Percentiles rank a stretch among this genome's conserved stretches.
These are phyloP conservation scores for Quercus gilva DNA, from an alignment of 306 rosid genomes.

Conservation along the genomic window DNA sequence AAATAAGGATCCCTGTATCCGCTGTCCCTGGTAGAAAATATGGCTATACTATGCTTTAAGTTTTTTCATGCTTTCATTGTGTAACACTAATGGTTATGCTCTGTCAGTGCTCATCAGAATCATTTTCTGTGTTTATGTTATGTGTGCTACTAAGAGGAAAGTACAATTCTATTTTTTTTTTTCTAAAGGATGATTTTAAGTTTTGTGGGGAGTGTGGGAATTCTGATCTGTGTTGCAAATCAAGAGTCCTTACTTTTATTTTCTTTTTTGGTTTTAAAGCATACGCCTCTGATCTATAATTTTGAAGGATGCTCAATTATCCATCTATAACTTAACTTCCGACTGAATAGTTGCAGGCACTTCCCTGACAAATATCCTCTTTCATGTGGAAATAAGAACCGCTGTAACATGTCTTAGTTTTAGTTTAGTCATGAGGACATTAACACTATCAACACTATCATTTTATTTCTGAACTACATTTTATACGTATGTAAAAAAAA, in stretches of 20 bases:
- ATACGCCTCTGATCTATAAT: background rate
- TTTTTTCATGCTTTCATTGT: background rate
- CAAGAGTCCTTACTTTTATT: background rate
- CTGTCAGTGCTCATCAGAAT: background rate
- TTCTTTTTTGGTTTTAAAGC: background rate
- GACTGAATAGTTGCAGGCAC: background rate
- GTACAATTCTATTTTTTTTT: background rate
- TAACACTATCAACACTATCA: too few species aligned
- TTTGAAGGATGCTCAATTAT: background rate
- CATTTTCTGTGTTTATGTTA: too few species aligned
- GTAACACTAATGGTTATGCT: background rate
- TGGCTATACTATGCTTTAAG: background rate
- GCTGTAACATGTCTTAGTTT: background rate
- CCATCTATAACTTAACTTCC: too few species aligned
- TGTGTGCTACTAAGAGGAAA: too few species aligned
- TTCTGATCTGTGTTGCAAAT: background rate
- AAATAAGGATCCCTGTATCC: too few species aligned
- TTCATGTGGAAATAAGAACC: background rate
- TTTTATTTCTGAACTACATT: too few species aligned
- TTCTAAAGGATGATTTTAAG: background rate
- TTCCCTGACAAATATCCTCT: background rate
- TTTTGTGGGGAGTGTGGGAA: too few species aligned
- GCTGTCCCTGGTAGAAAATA: background rate
- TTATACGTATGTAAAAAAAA: too few species aligned
- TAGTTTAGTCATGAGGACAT: background rate